A percentile compares a stretch with the other conserved stretches of the same genome.
Evolutionary conservation across 345 rosid species (phyloP).

Genomic region (Citrus sinensis): DNA sequence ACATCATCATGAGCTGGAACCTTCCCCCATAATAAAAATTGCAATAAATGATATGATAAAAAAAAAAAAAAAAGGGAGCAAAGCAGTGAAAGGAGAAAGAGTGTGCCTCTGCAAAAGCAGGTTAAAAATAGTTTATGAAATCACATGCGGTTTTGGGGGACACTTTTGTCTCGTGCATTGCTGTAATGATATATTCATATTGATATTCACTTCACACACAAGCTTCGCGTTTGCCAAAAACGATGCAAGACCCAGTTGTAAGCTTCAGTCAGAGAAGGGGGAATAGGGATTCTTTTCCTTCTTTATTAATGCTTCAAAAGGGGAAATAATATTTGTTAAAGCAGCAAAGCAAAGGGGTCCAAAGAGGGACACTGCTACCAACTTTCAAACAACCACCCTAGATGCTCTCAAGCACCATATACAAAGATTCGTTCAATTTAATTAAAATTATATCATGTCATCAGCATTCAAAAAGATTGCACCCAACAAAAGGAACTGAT

Average conservation of each 20-base stretch:
- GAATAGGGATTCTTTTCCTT: neutral
- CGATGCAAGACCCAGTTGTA: slow-evolving; percentile 17
- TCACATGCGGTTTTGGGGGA: slow-evolving; percentile 19
- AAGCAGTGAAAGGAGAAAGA: slow-evolving; percentile 11
- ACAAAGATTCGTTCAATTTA: neutral
- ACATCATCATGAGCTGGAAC: slow-evolving; percentile 22
- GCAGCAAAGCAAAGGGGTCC: neutral
- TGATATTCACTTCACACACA: slow-evolving; percentile 6
- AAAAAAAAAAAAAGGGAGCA: neutral
- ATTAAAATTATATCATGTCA: neutral
- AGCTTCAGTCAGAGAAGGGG: neutral
- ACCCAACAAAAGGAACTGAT: slow-evolving; percentile 1
- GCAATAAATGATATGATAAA: neutral
- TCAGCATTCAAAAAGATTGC: neutral
- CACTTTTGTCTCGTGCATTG: slow-evolving; percentile 26
- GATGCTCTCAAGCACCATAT: slow-evolving; percentile 24
- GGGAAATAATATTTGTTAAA: neutral
- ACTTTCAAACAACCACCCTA: slow-evolving; percentile 13
- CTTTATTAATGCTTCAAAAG: neutral
- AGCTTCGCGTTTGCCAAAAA: slow-evolving; percentile 23
- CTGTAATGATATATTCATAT: slow-evolving; percentile 20
- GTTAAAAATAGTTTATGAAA: neutral
- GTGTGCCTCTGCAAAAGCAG: slow-evolving; percentile 18
- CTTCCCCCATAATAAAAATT: slow-evolving; percentile 1
- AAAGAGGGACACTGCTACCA: neutral